Conservation (phyloP, 1,284 basidiomycete species). For the Trichosporon sp. region DNA sequence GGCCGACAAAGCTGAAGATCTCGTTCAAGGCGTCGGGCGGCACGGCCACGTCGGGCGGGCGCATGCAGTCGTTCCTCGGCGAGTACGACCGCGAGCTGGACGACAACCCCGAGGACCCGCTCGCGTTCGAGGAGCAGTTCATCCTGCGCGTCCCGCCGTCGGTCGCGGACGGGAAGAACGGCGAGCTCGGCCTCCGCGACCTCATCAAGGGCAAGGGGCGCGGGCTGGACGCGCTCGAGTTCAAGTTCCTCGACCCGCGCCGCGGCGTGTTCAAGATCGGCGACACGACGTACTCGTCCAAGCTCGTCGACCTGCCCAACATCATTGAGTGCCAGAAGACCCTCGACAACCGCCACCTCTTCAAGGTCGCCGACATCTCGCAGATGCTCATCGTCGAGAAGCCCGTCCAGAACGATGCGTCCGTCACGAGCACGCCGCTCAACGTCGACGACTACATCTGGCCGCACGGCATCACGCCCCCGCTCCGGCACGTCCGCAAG, state of each 20-base stretch:
- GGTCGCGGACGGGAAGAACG: constrained; percentile 41
- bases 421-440: constrained; percentile 57
- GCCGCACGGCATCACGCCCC: constrained; percentile 94
- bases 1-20: constrained; percentile 34
- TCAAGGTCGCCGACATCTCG: constrained; percentile 98
- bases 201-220: constrained; percentile 75
- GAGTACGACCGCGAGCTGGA: constrained; percentile 91
- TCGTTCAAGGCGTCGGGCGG: constrained; percentile 31
- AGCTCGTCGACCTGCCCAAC: constrained; percentile 92
- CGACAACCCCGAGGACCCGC: constrained; percentile 78
- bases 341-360: constrained; percentile 90
- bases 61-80: constrained; percentile 68
- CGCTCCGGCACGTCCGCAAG: constrained; percentile 84
- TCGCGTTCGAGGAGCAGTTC: constrained; percentile 97
- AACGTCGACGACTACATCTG: constrained; percentile 95
- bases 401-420: constrained; percentile 67
- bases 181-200: constrained; percentile 64
- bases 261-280: constrained; percentile 86
- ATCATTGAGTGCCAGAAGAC: constrained; percentile 96
- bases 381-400: constrained; percentile 84
- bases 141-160: constrained; percentile 81
- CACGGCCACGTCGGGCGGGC: constrained; percentile 21
- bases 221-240: constrained; percentile 77
- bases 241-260: constrained; percentile 97
- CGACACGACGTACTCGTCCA: constrained; percentile 75